Evolutionary conservation across 1,284 basidiomycete species (phyloP).

Genomic region (Apiotrichum akiyoshidainum): DNA sequence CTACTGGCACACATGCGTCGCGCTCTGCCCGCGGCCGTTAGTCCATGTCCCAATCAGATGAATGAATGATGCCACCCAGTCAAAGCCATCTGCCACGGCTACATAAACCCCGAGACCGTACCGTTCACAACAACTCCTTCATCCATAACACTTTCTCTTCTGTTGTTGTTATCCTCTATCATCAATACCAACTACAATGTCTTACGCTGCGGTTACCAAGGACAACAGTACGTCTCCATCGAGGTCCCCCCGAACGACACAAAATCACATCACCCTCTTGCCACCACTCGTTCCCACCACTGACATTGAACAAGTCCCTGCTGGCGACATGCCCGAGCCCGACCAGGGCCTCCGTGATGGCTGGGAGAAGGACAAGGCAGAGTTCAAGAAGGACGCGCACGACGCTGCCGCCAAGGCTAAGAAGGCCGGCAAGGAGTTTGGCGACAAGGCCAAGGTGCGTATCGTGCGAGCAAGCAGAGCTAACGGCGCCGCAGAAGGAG

Average conservation of each 20-base stretch:
- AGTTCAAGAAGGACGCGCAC: slow-evolving; percentile 20
- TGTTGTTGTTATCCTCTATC: not conserved
- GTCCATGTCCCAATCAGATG: too few relatives aligned
- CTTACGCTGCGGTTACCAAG: slow-evolving; percentile 18
- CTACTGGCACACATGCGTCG: too few relatives aligned
- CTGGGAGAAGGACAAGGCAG: slow-evolving; percentile 22
- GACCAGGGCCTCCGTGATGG: slow-evolving; percentile 46
- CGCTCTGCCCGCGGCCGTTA: too few relatives aligned
- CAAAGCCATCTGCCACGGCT: not conserved
- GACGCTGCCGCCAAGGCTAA: slow-evolving; percentile 16
- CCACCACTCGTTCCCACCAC: not conserved
- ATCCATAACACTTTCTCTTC: not conserved
- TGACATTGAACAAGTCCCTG: slow-evolving; percentile 32
- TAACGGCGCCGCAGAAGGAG: slow-evolving; percentile 51
- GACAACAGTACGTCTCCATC: slow-evolving; percentile 15
- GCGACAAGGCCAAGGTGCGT: slow-evolving; percentile 55
- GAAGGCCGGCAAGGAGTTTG: slow-evolving; percentile 51
- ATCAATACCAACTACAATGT: slow-evolving; percentile 15
- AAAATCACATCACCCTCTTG: not conserved
- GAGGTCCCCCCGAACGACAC: too few relatives aligned
- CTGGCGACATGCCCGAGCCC: slow-evolving; percentile 47
- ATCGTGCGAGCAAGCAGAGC: slow-evolving; percentile 51
- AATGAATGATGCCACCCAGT: too few relatives aligned
- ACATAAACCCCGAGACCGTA: not conserved
- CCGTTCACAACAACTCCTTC: not conserved